Conservation (phyloP, 495 filamentous ascomycete species). For the Glonium stellatum region DNA sequence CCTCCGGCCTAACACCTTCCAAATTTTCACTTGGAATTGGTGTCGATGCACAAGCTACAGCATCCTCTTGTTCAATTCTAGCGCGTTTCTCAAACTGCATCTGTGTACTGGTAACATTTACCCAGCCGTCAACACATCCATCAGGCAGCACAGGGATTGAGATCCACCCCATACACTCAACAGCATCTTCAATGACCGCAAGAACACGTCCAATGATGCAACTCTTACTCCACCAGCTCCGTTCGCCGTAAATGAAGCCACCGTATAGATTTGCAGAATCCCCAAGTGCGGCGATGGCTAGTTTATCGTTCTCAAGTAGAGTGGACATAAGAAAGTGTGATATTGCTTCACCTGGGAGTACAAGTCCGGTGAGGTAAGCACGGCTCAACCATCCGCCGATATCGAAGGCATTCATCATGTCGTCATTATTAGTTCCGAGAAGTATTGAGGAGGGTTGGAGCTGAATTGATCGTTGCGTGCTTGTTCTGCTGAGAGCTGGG, state of each 20-base stretch:
- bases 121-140: constrained; percentile 53
- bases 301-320: constrained; percentile 65
- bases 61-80: constrained; percentile 23
- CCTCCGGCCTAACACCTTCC: constrained; percentile 46
- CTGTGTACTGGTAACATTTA: constrained; percentile 43
- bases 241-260: constrained; percentile 64
- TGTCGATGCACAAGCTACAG: constrained; percentile 45
- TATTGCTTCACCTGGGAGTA: constrained; percentile 67
- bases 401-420: constrained; percentile 33
- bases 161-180: constrained; percentile 77
- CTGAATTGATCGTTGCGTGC: constrained; percentile 17
- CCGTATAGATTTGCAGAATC: constrained; percentile 65
- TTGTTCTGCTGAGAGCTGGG: constrained; percentile 12
- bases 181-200: constrained; percentile 54
- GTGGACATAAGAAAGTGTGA: constrained; percentile 73
- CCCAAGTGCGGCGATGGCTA: constrained; percentile 59
- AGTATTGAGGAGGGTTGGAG: constrained; percentile 13
- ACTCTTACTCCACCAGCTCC: constrained; percentile 76
- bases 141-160: constrained; percentile 50
- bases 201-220: constrained; percentile 73
- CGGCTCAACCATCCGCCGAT: constrained; percentile 71
- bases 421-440: constrained; percentile 4
- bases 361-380: constrained; percentile 69
- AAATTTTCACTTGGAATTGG: constrained; percentile 47
- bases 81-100: constrained; percentile 43